Conservation (phyloP, 192 early-diverging fungal species). For the Haplosporangium gracile region DNA sequence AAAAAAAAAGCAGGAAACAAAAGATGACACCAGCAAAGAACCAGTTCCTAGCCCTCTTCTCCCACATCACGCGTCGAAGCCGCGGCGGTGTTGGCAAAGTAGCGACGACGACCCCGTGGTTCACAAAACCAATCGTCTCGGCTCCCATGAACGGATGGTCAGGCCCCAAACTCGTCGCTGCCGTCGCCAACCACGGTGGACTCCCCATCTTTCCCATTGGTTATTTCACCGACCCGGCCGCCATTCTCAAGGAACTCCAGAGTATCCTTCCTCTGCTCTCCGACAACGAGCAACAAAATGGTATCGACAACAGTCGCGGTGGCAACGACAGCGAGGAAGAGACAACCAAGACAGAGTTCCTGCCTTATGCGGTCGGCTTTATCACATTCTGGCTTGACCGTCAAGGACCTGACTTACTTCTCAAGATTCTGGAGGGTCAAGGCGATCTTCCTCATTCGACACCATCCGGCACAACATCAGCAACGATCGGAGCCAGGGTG, state of each 20-base stretch:
- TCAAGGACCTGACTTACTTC: conserved; percentile 54
- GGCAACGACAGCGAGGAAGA: not conserved
- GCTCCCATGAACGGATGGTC: conserved; percentile 62
- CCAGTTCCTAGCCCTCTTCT: not conserved
- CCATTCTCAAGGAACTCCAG: conserved; percentile 39
- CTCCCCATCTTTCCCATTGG: conserved; percentile 46
- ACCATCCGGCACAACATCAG: not conserved
- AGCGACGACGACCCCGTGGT: not conserved
- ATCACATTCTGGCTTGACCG: conserved; percentile 55
- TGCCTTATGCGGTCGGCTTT: conserved; percentile 59
- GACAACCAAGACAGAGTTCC: conserved; percentile 7
- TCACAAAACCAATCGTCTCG: conserved; percentile 57
- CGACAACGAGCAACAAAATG: not conserved
- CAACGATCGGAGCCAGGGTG: not conserved
- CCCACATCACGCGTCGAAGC: not conserved
- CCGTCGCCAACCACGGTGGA: conserved; percentile 59
- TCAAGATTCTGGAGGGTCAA: conserved; percentile 24
- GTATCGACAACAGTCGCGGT: not conserved
- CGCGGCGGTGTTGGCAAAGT: not conserved
- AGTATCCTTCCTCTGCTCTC: conserved; percentile 10
- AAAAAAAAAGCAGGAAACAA: not conserved
- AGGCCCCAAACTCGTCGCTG: conserved; percentile 51
- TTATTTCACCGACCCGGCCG: conserved; percentile 34
- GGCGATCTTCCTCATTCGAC: conserved; percentile 15
- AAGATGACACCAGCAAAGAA: not conserved